phyloP scores from a whole-genome alignment of 352 stramenopile genomes.

The Pythium rhizo-oryzae region DNA sequence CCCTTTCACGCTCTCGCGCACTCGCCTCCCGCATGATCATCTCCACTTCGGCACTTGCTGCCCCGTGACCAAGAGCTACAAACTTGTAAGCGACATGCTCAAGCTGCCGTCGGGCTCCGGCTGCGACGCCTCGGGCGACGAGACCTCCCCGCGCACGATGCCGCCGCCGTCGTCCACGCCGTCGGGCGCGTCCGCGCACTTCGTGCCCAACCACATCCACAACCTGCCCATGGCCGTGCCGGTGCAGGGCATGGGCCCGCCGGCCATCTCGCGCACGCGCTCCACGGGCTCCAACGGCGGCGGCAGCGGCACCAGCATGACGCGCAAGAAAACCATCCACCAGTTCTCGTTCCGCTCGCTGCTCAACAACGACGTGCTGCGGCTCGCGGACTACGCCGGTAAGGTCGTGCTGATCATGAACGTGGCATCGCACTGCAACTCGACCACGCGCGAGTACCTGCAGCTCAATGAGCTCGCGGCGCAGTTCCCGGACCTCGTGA shows the following conservation, averaged over 20 bases:
- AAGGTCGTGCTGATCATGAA: slow-evolving; percentile 77
- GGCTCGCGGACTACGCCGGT: slow-evolving; percentile 64
- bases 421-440: slow-evolving; percentile 84
- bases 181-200: slow-evolving; percentile 20
- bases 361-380: slow-evolving; percentile 58
- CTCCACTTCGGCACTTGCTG: not conserved
- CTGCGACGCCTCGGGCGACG: slow-evolving; percentile 35
- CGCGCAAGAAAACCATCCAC: slow-evolving; percentile 65
- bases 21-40: not conserved
- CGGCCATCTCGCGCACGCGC: slow-evolving; percentile 24
- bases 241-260: slow-evolving; percentile 30
- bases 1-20: not conserved
- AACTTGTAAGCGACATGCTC: slow-evolving; percentile 24
- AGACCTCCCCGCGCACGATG: slow-evolving; percentile 11
- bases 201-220: slow-evolving; percentile 41
- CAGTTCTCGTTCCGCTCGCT: slow-evolving; percentile 81
- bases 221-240: slow-evolving; percentile 64
- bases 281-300: slow-evolving; percentile 36
- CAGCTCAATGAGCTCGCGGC: slow-evolving; percentile 71
- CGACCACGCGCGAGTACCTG: slow-evolving; percentile 69
- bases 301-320: slow-evolving; percentile 4
- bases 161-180: not conserved
- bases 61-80: not conserved
- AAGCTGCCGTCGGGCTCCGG: slow-evolving; percentile 40
- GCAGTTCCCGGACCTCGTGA: slow-evolving; percentile 65